Percentiles rank a stretch among this genome's conserved stretches.
Conservation (phyloP, 2,329 filamentous ascomycete genomes). For the Cryphonectria parasitica region DNA sequence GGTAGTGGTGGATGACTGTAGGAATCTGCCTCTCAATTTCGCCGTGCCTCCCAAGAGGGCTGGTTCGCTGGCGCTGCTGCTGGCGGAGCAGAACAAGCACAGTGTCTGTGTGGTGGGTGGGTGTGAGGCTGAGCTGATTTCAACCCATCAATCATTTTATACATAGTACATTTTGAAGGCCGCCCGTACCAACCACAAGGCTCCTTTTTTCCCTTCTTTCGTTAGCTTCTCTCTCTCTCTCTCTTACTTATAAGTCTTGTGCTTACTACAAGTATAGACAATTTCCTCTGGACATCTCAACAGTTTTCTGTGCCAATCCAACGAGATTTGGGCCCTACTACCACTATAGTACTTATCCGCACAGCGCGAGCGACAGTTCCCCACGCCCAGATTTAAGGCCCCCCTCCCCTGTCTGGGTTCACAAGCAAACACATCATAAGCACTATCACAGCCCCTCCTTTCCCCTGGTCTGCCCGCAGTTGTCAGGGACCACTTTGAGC, state of each 20-base stretch:
- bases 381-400: background rate
- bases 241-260: background rate
- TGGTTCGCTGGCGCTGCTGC: background rate
- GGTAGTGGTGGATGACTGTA: conserved; percentile 1
- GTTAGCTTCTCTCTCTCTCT: background rate
- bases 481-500: conserved; percentile 10
- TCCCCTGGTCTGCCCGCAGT: conserved; percentile 11
- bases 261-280: background rate
- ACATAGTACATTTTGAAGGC: conserved; percentile 1
- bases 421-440: background rate
- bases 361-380: conserved; percentile 5
- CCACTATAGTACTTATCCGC: background rate
- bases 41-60: background rate
- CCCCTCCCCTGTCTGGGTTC: conserved; percentile 2
- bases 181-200: background rate
- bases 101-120: conserved; percentile 5
- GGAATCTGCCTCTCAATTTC: conserved; percentile 10
- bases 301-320: background rate
- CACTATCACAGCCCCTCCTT: conserved; percentile 9
- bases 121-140: conserved; percentile 15
- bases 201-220: background rate
- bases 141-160: conserved; percentile 3
- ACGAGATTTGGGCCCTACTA: background rate
- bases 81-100: conserved; percentile 3
- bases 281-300: background rate